Conservation (phyloP, 768 basidiomycete species). For the Rhodotorula taiwanensis region DNA sequence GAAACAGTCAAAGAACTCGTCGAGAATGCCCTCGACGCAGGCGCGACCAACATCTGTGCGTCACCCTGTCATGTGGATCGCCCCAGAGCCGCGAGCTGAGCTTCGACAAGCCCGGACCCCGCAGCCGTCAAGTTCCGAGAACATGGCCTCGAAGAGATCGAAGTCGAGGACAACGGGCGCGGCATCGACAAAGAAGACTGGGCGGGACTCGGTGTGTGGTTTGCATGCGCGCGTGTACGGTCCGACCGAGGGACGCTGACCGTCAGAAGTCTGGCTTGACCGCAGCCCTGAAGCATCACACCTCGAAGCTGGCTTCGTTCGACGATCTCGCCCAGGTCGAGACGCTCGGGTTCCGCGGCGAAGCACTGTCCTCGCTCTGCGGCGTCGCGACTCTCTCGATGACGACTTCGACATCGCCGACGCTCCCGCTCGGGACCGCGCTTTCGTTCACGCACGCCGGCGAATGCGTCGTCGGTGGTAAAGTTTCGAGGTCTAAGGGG, state of each 20-base stretch:
- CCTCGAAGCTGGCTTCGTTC: conserved; percentile 77
- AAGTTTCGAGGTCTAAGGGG: conserved; percentile 51
- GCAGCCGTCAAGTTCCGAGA: conserved; percentile 85
- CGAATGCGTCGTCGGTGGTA: conserved; percentile 21
- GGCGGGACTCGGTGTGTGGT: conserved; percentile 67
- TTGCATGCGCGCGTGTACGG: no score
- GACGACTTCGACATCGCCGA: conserved; percentile 63
- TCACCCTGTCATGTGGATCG: neutral
- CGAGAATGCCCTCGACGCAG: conserved; percentile 92
- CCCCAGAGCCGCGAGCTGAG: no score
- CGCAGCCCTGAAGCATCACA: conserved; percentile 83
- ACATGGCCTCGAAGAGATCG: conserved; percentile 69
- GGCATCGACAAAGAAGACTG: conserved; percentile 76
- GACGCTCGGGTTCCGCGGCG: conserved; percentile 92
- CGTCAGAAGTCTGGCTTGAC: neutral
- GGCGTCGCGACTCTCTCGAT: conserved; percentile 55
- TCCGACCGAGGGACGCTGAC: no score
- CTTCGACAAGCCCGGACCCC: no score
- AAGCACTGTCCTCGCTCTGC: conserved; percentile 89
- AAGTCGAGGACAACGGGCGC: conserved; percentile 85
- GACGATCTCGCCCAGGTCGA: conserved; percentile 62
- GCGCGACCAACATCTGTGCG: conserved; percentile 76
- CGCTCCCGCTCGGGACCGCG: conserved; percentile 69
- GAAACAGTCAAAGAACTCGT: conserved; percentile 76
- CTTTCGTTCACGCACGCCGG: conserved; percentile 47